Evolutionary conservation across 163 green algal species (phyloP).

Genomic region (Chlorella variabilis): DNA sequence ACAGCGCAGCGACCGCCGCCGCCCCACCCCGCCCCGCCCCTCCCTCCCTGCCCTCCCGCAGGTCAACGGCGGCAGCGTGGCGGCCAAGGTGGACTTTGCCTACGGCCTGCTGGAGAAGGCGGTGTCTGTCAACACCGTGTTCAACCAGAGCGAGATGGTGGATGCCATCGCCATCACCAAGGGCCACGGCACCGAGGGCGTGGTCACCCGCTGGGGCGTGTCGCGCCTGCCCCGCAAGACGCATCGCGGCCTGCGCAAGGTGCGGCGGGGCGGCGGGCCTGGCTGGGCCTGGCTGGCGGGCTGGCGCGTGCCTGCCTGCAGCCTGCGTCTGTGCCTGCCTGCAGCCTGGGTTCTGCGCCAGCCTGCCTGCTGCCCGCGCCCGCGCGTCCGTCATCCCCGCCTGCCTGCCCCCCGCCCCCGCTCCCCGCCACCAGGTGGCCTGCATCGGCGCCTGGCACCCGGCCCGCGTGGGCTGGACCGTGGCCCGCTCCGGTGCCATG

Average conservation of each 20-base stretch:
- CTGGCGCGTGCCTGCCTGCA: no score
- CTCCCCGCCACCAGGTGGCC: slow-evolving; percentile 62
- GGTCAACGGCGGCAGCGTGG: slow-evolving; percentile 94
- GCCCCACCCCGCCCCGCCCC: no score
- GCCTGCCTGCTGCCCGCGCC: no score
- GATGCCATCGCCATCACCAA: slow-evolving; percentile 98
- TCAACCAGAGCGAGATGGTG: slow-evolving; percentile 97
- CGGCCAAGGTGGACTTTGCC: slow-evolving; percentile 97
- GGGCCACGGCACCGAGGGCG: slow-evolving; percentile 95
- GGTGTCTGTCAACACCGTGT: slow-evolving; percentile 78
- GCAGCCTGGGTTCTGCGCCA: no score
- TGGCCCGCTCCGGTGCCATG: slow-evolving; percentile 94
- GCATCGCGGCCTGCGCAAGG: slow-evolving; percentile 99
- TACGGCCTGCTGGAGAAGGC: slow-evolving; percentile 90
- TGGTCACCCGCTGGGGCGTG: slow-evolving; percentile 98
- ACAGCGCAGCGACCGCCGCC: no score
- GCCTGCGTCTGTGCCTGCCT: no score
- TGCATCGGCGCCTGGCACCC: slow-evolving; percentile 99
- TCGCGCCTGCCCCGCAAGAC: slow-evolving; percentile 99
- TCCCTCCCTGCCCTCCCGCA: slow-evolving; percentile 44
- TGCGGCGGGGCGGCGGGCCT: neutral
- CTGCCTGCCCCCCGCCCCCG: neutral
- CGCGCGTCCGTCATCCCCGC: no score
- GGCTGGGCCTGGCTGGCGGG: no score
- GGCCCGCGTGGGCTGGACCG: slow-evolving; percentile 96